phyloP scores from a whole-genome alignment of 768 basidiomycete genomes.

The Macrolepiota fuliginosa region DNA sequence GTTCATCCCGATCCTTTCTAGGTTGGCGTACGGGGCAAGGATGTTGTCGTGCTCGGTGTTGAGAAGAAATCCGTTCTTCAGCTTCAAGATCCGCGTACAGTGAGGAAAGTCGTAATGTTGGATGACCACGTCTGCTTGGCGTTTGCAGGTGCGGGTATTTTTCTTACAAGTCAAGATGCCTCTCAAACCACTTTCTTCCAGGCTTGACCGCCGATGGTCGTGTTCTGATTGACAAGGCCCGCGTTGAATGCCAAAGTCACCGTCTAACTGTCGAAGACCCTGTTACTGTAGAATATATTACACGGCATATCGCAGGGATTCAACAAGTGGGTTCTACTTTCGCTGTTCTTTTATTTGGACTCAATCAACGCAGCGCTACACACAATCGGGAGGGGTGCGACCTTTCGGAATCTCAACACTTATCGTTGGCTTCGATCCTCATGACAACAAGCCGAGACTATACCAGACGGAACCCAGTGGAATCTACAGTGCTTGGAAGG shows the following conservation, averaged over 20 bases:
- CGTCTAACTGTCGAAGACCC: conserved; percentile 97
- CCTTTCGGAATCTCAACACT: conserved; percentile 98
- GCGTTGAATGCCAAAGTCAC: conserved; percentile 97
- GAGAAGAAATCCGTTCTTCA: conserved; percentile 99
- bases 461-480: conserved; percentile 98
- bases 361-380: conserved; percentile 67
- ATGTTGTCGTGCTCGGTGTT: conserved; percentile 94
- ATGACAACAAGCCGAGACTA: conserved; percentile 82
- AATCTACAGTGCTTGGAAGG: conserved; percentile 99
- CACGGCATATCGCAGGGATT: conserved; percentile 96
- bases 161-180: neutral
- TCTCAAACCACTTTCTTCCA: conserved; percentile 28
- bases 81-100: conserved; percentile 96
- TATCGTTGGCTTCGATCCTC: conserved; percentile 94
- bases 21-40: conserved; percentile 95
- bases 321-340: conserved; percentile 70
- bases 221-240: conserved; percentile 96
- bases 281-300: conserved; percentile 97
- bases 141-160: conserved; percentile 76
- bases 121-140: conserved; percentile 98
- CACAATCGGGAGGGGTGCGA: conserved; percentile 97
- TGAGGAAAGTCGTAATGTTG: conserved; percentile 96
- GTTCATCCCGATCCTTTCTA: conserved; percentile 25
- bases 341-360: neutral
- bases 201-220: conserved; percentile 97